Conservation (phyloP, 805 yeast genomes). For the Pichia thaimueangensis region DNA sequence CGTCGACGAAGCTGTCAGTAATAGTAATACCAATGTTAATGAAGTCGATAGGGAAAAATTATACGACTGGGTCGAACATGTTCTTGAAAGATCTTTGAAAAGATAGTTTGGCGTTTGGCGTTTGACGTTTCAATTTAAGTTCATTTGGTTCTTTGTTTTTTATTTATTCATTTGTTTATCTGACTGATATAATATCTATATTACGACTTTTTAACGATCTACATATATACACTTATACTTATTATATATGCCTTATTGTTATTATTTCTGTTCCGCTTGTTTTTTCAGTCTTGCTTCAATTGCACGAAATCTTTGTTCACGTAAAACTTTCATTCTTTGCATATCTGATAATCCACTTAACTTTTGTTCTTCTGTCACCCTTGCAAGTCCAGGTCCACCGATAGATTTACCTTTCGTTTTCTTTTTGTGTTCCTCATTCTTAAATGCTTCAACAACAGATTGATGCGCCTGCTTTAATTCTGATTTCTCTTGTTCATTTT, state of each 20-base stretch:
- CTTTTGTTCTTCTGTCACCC: constrained; percentile 34
- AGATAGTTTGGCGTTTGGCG: no score
- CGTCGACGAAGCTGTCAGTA: constrained; percentile 24
- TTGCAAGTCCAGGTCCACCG: constrained; percentile 2
- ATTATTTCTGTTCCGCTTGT: constrained; percentile 1
- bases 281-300: constrained; percentile 77
- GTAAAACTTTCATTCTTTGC: constrained; percentile 71
- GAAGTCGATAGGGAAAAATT: constrained; percentile 11
- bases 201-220: no score
- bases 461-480: constrained; percentile 9
- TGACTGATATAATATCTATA: no score
- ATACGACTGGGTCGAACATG: constrained; percentile 7
- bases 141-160: no score
- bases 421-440: not conserved
- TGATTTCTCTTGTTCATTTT: constrained; percentile 1
- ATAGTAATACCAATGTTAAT: constrained; percentile 6
- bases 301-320: constrained; percentile 94
- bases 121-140: no score
- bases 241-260: no score
- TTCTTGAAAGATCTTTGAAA: not conserved
- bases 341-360: constrained; percentile 62
- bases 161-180: no score
- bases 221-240: no score
- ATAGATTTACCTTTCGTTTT: not conserved
- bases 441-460: constrained; percentile 5